A percentile compares a stretch with the other conserved stretches of the same genome.
phyloP scores from a whole-genome alignment of 2,329 filamentous ascomycete genomes.

The Penicillium sclerotigenum region DNA sequence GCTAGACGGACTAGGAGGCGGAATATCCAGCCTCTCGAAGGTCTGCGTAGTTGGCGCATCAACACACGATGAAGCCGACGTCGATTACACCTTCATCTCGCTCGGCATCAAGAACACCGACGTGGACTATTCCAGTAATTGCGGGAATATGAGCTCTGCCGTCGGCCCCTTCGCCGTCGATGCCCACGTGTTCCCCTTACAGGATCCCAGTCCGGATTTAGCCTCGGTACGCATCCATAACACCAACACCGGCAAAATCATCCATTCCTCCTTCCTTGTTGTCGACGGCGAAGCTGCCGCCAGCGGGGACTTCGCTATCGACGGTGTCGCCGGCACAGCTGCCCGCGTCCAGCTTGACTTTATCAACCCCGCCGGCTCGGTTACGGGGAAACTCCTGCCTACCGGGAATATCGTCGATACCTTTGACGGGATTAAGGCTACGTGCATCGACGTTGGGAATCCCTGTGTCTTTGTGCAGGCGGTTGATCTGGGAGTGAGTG shows the following conservation, averaged over 20 bases:
- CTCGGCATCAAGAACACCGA: constrained; percentile 60
- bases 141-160: constrained; percentile 69
- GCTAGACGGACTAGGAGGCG: constrained; percentile 68
- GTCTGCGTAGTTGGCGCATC: constrained; percentile 63
- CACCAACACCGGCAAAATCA: constrained; percentile 67
- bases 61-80: constrained; percentile 50
- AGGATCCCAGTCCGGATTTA: constrained; percentile 32
- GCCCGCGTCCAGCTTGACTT: constrained; percentile 61
- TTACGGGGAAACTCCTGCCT: constrained; percentile 60
- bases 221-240: constrained; percentile 60
- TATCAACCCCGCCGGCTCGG: constrained; percentile 59
- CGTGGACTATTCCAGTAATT: constrained; percentile 68
- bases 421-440: constrained; percentile 51
- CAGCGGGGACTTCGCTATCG: constrained; percentile 58
- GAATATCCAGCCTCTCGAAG: constrained; percentile 67
- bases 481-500: constrained; percentile 45
- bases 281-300: constrained; percentile 48
- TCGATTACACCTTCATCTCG: constrained; percentile 70
- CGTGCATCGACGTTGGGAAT: constrained; percentile 63
- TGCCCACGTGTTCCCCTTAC: constrained; percentile 45
- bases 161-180: constrained; percentile 66
- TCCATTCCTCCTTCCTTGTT: constrained; percentile 57
- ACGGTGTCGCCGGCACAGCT: constrained; percentile 60
- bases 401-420: constrained; percentile 56
- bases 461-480: constrained; percentile 62